Evolutionary conservation across 2,329 filamentous ascomycete species (phyloP).

Genomic region (Triangularia setosa): DNA sequence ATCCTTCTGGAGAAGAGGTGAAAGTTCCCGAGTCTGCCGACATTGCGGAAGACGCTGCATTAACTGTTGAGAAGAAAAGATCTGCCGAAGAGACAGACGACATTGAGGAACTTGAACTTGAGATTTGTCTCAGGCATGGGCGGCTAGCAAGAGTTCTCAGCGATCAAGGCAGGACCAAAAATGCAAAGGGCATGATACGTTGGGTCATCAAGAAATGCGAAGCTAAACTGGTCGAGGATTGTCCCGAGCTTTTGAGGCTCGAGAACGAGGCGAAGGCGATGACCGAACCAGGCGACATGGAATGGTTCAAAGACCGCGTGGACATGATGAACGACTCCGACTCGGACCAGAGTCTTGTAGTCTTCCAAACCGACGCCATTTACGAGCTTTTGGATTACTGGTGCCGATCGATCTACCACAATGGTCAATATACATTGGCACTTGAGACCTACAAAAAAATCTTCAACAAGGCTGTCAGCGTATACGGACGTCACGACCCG

Average conservation of each 20-base stretch:
- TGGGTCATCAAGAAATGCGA: background rate
- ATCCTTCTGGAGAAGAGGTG: background rate
- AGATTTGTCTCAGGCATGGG: background rate
- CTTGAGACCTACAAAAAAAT: background rate
- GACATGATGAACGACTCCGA: background rate
- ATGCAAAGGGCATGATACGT: constrained; percentile 1
- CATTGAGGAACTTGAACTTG: background rate
- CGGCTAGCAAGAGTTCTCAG: constrained; percentile 9
- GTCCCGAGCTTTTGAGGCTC: background rate
- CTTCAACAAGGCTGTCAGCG: background rate
- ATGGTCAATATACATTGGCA: background rate
- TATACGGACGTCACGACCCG: background rate
- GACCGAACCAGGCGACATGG: background rate
- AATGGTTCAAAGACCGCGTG: background rate
- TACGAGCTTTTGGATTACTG: background rate
- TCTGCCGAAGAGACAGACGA: background rate
- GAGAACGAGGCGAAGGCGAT: background rate
- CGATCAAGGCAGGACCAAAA: background rate
- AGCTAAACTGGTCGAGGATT: background rate
- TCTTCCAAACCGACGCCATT: background rate
- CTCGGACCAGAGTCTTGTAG: background rate
- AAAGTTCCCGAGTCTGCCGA: background rate
- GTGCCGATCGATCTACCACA: background rate
- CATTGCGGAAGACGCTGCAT: background rate
- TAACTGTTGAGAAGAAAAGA: background rate